phyloP scores from a whole-genome alignment of 2,329 filamentous ascomycete species.

The Tolypocladium nubicola region DNA sequence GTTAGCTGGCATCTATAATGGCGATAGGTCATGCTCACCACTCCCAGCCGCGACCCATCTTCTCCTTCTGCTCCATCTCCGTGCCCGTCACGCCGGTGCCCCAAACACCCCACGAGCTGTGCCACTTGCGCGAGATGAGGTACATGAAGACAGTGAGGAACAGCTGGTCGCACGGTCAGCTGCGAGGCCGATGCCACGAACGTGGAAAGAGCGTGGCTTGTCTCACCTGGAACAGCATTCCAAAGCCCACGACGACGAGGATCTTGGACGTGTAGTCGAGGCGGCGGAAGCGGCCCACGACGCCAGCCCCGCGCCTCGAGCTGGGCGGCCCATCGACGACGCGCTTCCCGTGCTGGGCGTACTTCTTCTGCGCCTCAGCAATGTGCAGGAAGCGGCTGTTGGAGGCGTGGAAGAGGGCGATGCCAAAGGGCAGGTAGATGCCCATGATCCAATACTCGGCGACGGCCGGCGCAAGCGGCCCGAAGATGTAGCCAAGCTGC shows the following conservation, averaged over 20 bases:
- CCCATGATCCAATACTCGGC: conserved; percentile 57
- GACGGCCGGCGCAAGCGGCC: conserved; percentile 30
- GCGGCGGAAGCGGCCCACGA: conserved; percentile 17
- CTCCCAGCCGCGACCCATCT: conserved; percentile 46
- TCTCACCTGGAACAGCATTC: conserved; percentile 44
- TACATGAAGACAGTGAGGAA: conserved; percentile 47
- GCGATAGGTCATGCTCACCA: conserved; percentile 30
- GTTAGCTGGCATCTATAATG: neutral
- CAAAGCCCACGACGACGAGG: conserved; percentile 38
- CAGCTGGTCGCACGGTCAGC: conserved; percentile 28
- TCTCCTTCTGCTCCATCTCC: conserved; percentile 33
- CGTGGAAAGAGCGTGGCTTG: neutral
- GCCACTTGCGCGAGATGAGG: conserved; percentile 52
- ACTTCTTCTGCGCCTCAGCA: conserved; percentile 36
- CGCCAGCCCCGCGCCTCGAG: conserved; percentile 11
- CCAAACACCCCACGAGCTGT: conserved; percentile 46
- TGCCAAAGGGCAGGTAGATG: conserved; percentile 50
- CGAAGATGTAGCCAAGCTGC: conserved; percentile 25
- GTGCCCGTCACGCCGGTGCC: conserved; percentile 47
- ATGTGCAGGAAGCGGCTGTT: conserved; percentile 49
- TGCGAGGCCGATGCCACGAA: neutral
- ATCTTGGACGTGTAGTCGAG: conserved; percentile 33
- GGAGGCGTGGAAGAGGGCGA: conserved; percentile 54
- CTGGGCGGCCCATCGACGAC: neutral
- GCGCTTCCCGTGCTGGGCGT: conserved; percentile 5